phyloP scores from a whole-genome alignment of 2,329 filamentous ascomycete species.

The Exserohilum rostratum region DNA sequence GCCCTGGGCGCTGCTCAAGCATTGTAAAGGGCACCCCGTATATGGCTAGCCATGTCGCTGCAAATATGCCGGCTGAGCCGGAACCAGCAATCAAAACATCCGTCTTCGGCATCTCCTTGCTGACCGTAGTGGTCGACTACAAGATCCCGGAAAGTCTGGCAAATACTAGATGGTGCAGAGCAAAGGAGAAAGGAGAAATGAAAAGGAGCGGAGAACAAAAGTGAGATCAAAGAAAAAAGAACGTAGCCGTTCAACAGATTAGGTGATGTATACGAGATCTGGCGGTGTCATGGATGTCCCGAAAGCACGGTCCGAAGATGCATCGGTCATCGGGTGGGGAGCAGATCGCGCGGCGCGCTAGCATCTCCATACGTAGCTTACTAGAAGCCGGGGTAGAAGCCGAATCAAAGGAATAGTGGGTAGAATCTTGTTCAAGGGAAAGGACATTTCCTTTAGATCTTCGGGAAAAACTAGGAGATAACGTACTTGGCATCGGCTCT shows the following conservation, averaged over 20 bases:
- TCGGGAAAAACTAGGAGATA: not conserved
- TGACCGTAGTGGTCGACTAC: not conserved
- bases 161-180: too few relatives aligned
- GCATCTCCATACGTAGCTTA: not conserved
- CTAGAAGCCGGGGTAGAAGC: conserved; percentile 1
- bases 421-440: not conserved
- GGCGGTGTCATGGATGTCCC: not conserved
- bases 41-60: conserved; percentile 65
- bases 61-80: conserved; percentile 67
- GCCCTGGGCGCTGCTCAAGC: conserved; percentile 62
- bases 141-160: not conserved
- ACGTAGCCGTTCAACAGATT: not conserved
- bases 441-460: not conserved
- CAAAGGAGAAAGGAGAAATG: not conserved
- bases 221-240: not conserved
- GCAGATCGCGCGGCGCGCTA: conserved; percentile 5
- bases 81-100: conserved; percentile 67
- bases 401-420: not conserved
- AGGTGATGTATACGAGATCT: not conserved
- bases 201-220: not conserved
- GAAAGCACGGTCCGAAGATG: conserved; percentile 16
- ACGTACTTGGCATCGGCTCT: not conserved
- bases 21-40: conserved; percentile 63
- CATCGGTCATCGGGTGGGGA: conserved; percentile 19
- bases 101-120: conserved; percentile 29